Evolutionary conservation across 495 filamentous ascomycete genomes (phyloP).

Genomic region (Choiromyces venosus): DNA sequence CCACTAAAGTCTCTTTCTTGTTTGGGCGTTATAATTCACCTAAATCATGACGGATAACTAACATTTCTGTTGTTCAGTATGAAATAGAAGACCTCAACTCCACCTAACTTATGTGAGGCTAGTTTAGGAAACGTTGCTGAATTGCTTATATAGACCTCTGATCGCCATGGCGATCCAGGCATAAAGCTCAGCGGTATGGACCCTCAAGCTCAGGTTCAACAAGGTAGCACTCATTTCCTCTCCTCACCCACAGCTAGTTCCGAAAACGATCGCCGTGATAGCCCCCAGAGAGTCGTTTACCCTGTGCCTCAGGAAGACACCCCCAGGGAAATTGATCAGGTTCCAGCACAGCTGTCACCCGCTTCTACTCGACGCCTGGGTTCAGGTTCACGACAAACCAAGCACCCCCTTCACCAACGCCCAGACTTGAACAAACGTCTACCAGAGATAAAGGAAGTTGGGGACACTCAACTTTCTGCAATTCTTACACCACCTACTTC

Average conservation of each 20-base stretch:
- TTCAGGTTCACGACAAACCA: not conserved
- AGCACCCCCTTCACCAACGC: not conserved
- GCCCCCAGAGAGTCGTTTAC: not conserved
- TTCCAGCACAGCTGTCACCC: not conserved
- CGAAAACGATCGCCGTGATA: not conserved
- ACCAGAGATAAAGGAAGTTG: not conserved
- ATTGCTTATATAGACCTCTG: not conserved
- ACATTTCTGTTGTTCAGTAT: not conserved
- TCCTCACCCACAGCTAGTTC: not conserved
- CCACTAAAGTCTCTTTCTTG: not conserved
- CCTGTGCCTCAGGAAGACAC: not conserved
- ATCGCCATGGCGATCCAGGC: not conserved
- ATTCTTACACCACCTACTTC: not conserved
- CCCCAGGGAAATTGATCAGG: not conserved
- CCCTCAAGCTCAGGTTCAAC: not conserved
- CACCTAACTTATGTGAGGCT: not conserved
- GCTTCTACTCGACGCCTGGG: not conserved
- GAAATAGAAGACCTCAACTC: not conserved
- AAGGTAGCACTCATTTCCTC: not conserved
- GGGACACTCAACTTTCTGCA: not conserved
- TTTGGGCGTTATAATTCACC: not conserved
- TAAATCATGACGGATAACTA: not conserved
- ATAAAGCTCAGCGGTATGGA: not conserved
- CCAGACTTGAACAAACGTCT: not conserved
- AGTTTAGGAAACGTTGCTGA: not conserved